Evolutionary conservation across 169 alveolate species (phyloP), one percentile per base, ranked within the genome.

Genomic region (Plasmodium cynomolgi): DNA sequence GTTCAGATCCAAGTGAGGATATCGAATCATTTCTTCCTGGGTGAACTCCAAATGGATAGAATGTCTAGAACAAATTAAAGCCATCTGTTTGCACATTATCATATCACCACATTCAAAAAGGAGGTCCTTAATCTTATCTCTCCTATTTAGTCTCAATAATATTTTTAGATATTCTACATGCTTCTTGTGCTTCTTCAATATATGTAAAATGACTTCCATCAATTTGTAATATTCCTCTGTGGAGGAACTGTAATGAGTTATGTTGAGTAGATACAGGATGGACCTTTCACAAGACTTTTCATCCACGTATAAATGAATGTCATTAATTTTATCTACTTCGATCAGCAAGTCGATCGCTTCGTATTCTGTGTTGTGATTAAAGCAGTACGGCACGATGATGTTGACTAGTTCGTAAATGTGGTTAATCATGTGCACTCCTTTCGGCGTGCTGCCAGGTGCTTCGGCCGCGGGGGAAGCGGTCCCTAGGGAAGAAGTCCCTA

Each of bases 271-370:
- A 33, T 79, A 84, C 47, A 73, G 20, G 15, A 85, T 71, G 5
- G 92, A 74, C 74, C 83, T 54, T 13, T 86, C 93, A 68, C 88
- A 75, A 1, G 92, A 79, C 44, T 92, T 80, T 26, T 85, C 95
- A 93, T 97, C 97, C 54, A 97, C 96, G 80, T 94, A 96, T 17
- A 91, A 81, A 71, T 85, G 73, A 50, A 97, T 94, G 50, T 92
- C 95, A 54, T 97, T 96, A 26, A 97, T 84, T 74, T 95, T 95
- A 62, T 97, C 98, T 3, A 97, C 98, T 83, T 97, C 98, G 9
- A 97, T 93, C 29, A 97, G 93, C 91, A 97, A 73, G 77, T 97
- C 98, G 37, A 97, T 95, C 20, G 97, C 98, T 83, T 96, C 98
- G 73, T 95, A 93, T 86, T 97, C 98, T 50, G 98, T 96, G 90